Base-by-base conservation (phyloP, 495 filamentous ascomycete species). In the Hypoxylon lenormandii region DNA sequence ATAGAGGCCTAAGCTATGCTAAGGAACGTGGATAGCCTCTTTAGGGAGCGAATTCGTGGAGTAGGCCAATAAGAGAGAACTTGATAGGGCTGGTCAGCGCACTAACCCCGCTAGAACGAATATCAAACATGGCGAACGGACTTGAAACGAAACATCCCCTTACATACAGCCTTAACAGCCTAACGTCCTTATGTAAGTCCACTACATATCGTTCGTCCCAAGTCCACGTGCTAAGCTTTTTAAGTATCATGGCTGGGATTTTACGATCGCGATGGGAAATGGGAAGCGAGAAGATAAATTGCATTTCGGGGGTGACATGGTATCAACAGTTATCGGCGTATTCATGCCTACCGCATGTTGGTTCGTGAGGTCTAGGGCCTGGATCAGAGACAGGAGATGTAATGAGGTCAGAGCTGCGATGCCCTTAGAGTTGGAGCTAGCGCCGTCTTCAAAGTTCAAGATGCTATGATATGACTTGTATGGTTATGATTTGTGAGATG, bases 111-210 rank as follows among this genome's bases (percentile, higher is more conserved):
- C 45, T 68, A 56, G 15, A 57, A 47, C 45, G 36, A 62, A 63
- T 45, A 21, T 69, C 52, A 63, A 55, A 58, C 58, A 48, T 42
- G 12, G 16, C 19, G 52, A 48, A 49, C 53, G 12, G 36, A 58
- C 47, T 47, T 69, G 37, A 64, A 69, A 64, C 40, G 53, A 64
- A 64, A 56, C 51, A 36, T 66, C 42, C 5, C 21, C 18, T 21
- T 19, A 47, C 11, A n/a, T 42, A 42, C 19, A 21, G n/a, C 4
- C 46, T 33, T 13, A 28, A 38, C 5, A 33, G 7, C 26, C 30
- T 11, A 33, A 33, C 30, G 30, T 33, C 13, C 42, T 49, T 45
- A 51, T 53, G 23, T 53, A 62, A 36, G 30, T 45, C 42, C 45
- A 21, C 40, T 45, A n/a, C 37, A 33, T 62, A 62, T 49, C 33